Base-by-base conservation (phyloP, 495 filamentous ascomycete genomes). In the Trichoderma asperelloides region DNA sequence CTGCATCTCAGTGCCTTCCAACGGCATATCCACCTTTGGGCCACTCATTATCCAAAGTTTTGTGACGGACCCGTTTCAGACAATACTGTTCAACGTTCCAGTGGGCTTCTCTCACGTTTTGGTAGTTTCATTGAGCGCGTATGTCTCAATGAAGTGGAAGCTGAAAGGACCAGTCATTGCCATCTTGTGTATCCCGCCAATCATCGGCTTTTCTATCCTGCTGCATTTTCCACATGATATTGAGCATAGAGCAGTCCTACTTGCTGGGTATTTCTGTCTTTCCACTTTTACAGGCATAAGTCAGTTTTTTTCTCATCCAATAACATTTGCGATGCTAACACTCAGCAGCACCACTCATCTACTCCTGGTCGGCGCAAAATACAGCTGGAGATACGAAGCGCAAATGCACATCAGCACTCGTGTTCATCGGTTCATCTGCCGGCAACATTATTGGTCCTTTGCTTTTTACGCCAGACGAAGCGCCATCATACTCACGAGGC, bases 331-430 rank as follows among this genome's bases (percentile, higher is more conserved):
- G 18, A 12, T 18, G 23, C 21, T 49, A 65, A 65, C 64, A 43
- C 39, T 2, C 2, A 23, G 18, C 8, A 66, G 65, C 85, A 9
- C 86, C 87, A 5, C 75, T 89, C 71, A 84, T 89, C 47, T 88
- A 87, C 71, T 82, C 85, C 0, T 89, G 87, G 87, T 84, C 82
- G 16, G 86, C 84, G 0, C 85, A 81, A 69, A 89, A 89, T 70
- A 89, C 86, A 0, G 87, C 80, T 1, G 86, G 86, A 0, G 86
- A 89, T 68, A 88, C 86, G 18, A 89, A 89, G 74, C 85, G 87
- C 70, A 88, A 88, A 69, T 81, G 85, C 30, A 87, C 83, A 0
- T 87, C 86, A 0, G 85, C 77, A 65, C 81, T 88, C 51, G 75
- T 88, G 9, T 84, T 87, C 63, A 77, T 88, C 37, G 87, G 87